Base-by-base conservation (phyloP, 1,139 yeast species). In the Diutina sp. region DNA sequence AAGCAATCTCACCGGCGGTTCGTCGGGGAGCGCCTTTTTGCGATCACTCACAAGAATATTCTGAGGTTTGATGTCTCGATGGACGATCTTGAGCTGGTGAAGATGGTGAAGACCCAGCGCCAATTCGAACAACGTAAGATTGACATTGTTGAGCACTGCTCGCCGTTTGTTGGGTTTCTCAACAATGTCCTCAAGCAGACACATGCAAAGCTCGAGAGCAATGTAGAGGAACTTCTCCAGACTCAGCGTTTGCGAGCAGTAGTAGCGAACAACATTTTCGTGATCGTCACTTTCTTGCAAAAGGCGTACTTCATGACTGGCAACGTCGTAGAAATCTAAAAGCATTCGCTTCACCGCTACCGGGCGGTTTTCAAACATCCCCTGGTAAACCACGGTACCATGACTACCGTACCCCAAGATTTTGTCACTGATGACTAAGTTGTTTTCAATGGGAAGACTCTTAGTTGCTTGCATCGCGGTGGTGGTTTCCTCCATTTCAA, bases 341-440 rank as follows among this genome's bases (percentile, higher is more conserved):
- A 95, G 73, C 96, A 93, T 89, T 62, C 99, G 73, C 67, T 93
- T 95, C 4, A 93, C 95, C 0, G 99, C 99, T 9, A 95, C 99
- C 1, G 95, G 96, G 56, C 99, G 78, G 63, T 84, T 86, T 64
- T 91, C 97, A 71, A 91, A 93, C 4, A 83, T 79, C 0, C 99
- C 99, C 66, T 87, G 83, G 67, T 84, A 90, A 1, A 93, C 99
- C 32, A 91, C 90, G 0, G 99, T 93, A 38, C 99, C 99, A 65
- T 93, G 97, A 1, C 97, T 90, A 1, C 99, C 99, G 66, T 89
- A 90, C 1, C 99, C 99, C 55, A 93, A 71, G 29, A 90, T 79
- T 52, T 80, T 82, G 61, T 87, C 87, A 0, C 95, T 82, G 2
- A 91, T 82, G 0, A 78, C 71, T 59, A 90, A 70, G 56, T 83